phyloP scores from a whole-genome alignment of 805 yeast species.

The Wickerhamomyces queroliae region DNA sequence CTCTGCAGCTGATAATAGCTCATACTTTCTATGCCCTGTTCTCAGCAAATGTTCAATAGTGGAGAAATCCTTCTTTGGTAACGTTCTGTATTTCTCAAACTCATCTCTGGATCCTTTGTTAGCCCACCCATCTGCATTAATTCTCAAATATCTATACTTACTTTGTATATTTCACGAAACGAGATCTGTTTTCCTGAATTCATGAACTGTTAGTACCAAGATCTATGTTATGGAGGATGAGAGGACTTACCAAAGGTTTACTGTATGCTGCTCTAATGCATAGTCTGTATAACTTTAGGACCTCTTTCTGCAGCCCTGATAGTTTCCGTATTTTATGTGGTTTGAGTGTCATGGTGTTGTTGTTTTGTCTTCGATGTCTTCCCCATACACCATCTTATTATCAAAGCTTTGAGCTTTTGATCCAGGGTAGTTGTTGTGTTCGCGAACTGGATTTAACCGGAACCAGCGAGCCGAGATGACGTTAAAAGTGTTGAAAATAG shows the following conservation, averaged over 20 bases:
- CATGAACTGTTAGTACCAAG: neutral
- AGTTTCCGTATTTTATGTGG: constrained; percentile 24
- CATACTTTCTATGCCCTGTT: constrained; percentile 64
- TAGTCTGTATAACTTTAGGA: constrained; percentile 40
- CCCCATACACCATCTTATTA: no score
- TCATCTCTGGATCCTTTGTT: constrained; percentile 37
- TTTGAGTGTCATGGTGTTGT: no score
- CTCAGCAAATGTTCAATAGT: constrained; percentile 83
- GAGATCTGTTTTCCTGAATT: constrained; percentile 31
- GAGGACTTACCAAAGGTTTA: constrained; percentile 33
- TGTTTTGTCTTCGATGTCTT: neutral
- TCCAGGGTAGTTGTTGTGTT: no score
- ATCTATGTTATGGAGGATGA: neutral
- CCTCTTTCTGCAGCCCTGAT: constrained; percentile 49
- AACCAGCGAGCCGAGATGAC: no score
- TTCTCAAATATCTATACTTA: constrained; percentile 11
- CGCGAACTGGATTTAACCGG: no score
- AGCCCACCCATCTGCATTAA: neutral
- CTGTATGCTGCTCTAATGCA: constrained; percentile 38
- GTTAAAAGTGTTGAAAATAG: no score
- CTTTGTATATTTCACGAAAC: constrained; percentile 34
- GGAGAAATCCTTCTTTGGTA: constrained; percentile 75
- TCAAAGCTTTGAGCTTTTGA: no score
- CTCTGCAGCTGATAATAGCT: constrained; percentile 64
- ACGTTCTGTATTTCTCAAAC: constrained; percentile 48